Conservation (phyloP, 2,329 filamentous ascomycete genomes). For the Penicillium palitans region DNA sequence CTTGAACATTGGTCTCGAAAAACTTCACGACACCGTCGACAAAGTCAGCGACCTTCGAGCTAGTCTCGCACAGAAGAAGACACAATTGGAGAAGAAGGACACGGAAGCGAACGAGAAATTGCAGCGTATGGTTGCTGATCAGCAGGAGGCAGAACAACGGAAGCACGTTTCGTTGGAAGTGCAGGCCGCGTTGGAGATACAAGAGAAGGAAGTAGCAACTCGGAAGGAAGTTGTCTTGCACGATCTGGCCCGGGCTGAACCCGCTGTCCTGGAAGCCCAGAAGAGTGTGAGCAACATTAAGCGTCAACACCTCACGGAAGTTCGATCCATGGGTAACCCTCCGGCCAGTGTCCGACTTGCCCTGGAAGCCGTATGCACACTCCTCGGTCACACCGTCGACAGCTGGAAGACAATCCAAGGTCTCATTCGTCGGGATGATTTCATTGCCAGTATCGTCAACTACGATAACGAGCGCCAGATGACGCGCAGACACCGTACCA, state of each 20-base stretch:
- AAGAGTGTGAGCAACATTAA: constrained; percentile 99
- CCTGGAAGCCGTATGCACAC: constrained; percentile 91
- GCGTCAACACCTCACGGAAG: constrained; percentile 93
- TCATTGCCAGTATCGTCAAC: constrained; percentile 95
- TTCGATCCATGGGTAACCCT: constrained; percentile 93
- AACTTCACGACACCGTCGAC: constrained; percentile 92
- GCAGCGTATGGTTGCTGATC: constrained; percentile 94
- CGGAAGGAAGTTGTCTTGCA: constrained; percentile 80
- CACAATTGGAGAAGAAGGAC: constrained; percentile 88
- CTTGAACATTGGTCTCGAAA: constrained; percentile 96
- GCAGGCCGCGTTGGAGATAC: constrained; percentile 80
- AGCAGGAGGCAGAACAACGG: constrained; percentile 88
- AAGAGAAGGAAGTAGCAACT: constrained; percentile 81
- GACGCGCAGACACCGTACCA: constrained; percentile 76
- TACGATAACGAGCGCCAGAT: constrained; percentile 96
- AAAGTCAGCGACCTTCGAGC: constrained; percentile 91
- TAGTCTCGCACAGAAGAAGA: constrained; percentile 92
- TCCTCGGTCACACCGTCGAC: constrained; percentile 84
- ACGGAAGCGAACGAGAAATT: constrained; percentile 95
- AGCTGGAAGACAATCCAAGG: constrained; percentile 91
- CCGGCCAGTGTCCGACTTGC: constrained; percentile 88
- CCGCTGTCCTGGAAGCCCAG: constrained; percentile 87
- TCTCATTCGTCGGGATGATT: constrained; percentile 88
- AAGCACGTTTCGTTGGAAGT: constrained; percentile 87
- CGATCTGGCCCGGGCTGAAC: constrained; percentile 88